Evolutionary conservation across 2,329 filamentous ascomycete genomes (phyloP).

Genomic region (Penicillium freii): DNA sequence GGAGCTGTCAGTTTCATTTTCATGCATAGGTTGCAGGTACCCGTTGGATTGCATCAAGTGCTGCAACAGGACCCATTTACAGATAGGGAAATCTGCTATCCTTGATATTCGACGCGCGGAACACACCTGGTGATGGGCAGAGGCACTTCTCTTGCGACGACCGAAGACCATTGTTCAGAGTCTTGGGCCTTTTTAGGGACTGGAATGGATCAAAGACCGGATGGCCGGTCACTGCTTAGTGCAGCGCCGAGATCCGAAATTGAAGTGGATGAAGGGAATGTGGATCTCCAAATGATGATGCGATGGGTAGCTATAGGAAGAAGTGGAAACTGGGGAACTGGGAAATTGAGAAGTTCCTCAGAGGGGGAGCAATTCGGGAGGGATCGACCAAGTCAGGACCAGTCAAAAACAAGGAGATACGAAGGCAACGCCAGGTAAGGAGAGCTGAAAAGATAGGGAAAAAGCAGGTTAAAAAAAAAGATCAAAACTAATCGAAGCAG

Average conservation of each 20-base stretch:
- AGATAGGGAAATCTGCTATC: neutral
- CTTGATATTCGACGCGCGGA: neutral
- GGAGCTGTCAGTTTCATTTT: slow-evolving; percentile 13
- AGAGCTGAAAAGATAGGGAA: neutral
- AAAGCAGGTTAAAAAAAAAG: neutral
- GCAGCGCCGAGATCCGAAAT: slow-evolving; percentile 25
- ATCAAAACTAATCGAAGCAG: neutral
- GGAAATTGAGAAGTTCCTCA: slow-evolving; percentile 1
- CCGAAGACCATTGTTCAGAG: slow-evolving; percentile 38
- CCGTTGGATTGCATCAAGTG: neutral
- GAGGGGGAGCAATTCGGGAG: slow-evolving; percentile 1
- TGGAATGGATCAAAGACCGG: slow-evolving; percentile 4
- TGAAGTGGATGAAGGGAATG: slow-evolving; percentile 14
- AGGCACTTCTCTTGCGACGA: slow-evolving; percentile 39
- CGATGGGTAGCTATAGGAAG: neutral
- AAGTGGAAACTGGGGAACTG: neutral
- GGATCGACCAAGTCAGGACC: neutral
- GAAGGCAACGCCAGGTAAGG: slow-evolving; percentile 1
- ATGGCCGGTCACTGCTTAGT: slow-evolving; percentile 24
- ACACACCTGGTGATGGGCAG: slow-evolving; percentile 42
- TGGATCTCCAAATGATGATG: slow-evolving; percentile 7
- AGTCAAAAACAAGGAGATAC: slow-evolving; percentile 2
- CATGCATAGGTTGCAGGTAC: slow-evolving; percentile 9
- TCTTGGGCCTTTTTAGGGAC: neutral
- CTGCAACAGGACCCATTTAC: neutral